Percentiles rank a stretch among this genome's conserved stretches.
phyloP scores from a whole-genome alignment of 305 asterid species.

The Fraxinus floribunda region DNA sequence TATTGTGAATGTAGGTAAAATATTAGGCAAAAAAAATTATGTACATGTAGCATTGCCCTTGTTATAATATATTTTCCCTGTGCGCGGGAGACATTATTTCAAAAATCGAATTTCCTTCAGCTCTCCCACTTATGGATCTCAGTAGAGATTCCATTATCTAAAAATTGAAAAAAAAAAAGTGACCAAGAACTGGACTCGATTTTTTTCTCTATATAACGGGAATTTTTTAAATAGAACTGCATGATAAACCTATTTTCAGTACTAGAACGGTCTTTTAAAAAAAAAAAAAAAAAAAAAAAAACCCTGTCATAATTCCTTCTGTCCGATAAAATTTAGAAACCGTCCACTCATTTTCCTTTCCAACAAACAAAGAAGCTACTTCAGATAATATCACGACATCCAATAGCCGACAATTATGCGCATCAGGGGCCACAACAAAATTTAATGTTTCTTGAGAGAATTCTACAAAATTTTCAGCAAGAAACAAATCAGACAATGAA shows the following conservation, averaged over 20 bases:
- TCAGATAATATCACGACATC: background rate
- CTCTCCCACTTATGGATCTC: background rate
- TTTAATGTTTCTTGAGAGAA: background rate
- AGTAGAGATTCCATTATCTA: background rate
- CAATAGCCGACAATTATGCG: background rate
- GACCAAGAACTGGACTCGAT: background rate
- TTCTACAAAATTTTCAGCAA: background rate
- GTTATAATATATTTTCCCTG: too few relatives aligned
- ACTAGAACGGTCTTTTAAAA: too few relatives aligned
- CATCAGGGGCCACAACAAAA: background rate
- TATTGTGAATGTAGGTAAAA: too few relatives aligned
- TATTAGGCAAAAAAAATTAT: too few relatives aligned
- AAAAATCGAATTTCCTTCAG: background rate
- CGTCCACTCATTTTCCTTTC: background rate
- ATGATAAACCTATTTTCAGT: background rate
- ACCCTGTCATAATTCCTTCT: background rate
- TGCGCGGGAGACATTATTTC: too few relatives aligned
- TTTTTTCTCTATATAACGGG: background rate
- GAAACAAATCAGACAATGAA: background rate
- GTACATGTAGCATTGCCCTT: too few relatives aligned
- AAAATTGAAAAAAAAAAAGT: too few relatives aligned
- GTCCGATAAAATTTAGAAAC: background rate
- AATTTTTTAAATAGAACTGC: background rate
- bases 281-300: too few relatives aligned
- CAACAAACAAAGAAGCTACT: background rate